Conservation (phyloP, 2,329 filamentous ascomycete genomes). For the Bertia moriformis region DNA sequence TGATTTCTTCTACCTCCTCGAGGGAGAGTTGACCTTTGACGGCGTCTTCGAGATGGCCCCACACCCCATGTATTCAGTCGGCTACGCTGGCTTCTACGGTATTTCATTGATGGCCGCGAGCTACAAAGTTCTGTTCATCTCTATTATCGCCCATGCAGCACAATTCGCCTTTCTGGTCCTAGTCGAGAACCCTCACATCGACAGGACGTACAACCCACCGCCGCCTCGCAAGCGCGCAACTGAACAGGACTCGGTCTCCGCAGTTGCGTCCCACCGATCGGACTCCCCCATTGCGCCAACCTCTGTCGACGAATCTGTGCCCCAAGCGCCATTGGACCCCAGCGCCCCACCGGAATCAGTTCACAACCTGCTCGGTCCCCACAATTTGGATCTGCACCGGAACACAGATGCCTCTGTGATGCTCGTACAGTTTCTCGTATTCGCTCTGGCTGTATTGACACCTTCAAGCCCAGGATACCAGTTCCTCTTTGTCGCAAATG, state of each 20-base stretch:
- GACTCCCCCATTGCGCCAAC: slow-evolving; percentile 2
- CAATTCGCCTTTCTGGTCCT: slow-evolving; percentile 85
- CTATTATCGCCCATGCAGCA: slow-evolving; percentile 81
- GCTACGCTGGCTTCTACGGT: slow-evolving; percentile 94
- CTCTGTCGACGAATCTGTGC: slow-evolving; percentile 7
- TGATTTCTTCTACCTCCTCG: slow-evolving; percentile 96
- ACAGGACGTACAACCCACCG: slow-evolving; percentile 90
- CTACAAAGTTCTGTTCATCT: slow-evolving; percentile 94
- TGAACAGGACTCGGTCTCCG: slow-evolving; percentile 6
- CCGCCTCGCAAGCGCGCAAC: slow-evolving; percentile 48
- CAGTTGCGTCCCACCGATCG: slow-evolving; percentile 1
- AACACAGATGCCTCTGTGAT: slow-evolving; percentile 72
- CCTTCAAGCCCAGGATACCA: slow-evolving; percentile 66
- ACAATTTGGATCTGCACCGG: slow-evolving; percentile 78
- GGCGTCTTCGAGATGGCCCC: slow-evolving; percentile 98
- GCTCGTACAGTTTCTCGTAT: slow-evolving; percentile 62
- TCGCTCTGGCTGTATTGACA: slow-evolving; percentile 58
- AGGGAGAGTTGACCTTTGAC: slow-evolving; percentile 94
- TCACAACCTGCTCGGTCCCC: slow-evolving; percentile 69
- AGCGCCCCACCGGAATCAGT: slow-evolving; percentile 40
- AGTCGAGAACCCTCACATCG: slow-evolving; percentile 94
- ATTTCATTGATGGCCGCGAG: slow-evolving; percentile 97
- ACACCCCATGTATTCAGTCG: slow-evolving; percentile 94
- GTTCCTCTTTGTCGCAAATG: slow-evolving; percentile 66
- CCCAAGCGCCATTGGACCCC: slow-evolving; percentile 25